Base-by-base conservation (phyloP, 163 green algal species). In the Volvox carteri region DNA sequence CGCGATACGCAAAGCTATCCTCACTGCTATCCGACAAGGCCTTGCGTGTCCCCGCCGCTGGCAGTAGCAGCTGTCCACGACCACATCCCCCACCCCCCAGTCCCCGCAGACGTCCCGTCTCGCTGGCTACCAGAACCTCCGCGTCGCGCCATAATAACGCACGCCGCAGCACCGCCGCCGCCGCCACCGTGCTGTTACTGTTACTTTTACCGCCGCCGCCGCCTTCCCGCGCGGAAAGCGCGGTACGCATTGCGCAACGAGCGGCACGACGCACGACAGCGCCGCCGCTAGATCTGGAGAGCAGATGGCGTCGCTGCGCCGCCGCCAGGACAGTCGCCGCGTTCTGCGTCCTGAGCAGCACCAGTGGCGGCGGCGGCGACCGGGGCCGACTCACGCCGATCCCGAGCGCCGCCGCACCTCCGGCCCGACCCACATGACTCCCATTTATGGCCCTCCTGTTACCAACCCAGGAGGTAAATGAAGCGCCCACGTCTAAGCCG, bases 11-110 rank as follows among this genome's bases (percentile, higher is more conserved):
- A 42, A 78, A 78, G 14, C 39, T 54, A 18, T 78, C 70, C 70
- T 78, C 70, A 35, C 70, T 78, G 41, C 70, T 78, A 39, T 78
- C 70, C 14, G 70, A 78, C 37, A 78, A 28, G 60, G 60, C 60
- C n/a, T 33, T 72, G 60, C 48, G 48, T 14, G 48, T 14, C 48
- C 12, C 48, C 48, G 48, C 48, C 48, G 48, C 48, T 14, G 48
- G 12, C 48, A 14, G 48, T 14, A 14, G 60, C 60, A 4, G 18
- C 30, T 75, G 65, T 46, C 65, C n/a, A n/a, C n/a, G n/a, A n/a
- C n/a, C n/a, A n/a, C n/a, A n/a, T n/a, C n/a, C n/a, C n/a, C n/a
- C n/a, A n/a, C n/a, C n/a, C n/a, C n/a, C n/a, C n/a, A n/a, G n/a
- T n/a, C n/a, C n/a, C n/a, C n/a, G n/a, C n/a, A n/a, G n/a, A n/a